phyloP scores from a whole-genome alignment of 306 rosid genomes.

The Cicer yamashitae region DNA sequence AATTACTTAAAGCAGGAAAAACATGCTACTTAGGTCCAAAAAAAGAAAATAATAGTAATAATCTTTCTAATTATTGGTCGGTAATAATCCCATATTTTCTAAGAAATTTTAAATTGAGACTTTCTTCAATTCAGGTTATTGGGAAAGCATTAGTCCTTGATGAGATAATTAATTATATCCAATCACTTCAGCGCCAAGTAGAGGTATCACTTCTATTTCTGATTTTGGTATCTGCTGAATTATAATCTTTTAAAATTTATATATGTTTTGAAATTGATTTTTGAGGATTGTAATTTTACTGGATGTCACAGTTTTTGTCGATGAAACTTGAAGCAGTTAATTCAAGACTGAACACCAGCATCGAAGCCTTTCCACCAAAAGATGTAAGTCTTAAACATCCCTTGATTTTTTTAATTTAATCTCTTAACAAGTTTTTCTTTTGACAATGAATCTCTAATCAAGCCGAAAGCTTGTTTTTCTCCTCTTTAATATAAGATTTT shows the following conservation, averaged over 20 bases:
- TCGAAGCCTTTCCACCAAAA: constrained; percentile 79
- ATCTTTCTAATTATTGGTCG: constrained; percentile 1
- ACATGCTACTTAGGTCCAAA: background rate
- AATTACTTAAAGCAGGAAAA: background rate
- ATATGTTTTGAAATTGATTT: background rate
- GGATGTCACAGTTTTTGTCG: constrained; percentile 82
- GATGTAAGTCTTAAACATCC: constrained; percentile 58
- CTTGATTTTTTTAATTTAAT: background rate
- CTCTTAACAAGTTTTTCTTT: background rate
- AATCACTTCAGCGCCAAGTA: constrained; percentile 88
- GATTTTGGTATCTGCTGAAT: constrained; percentile 11
- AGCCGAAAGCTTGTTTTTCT: background rate
- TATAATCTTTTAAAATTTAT: constrained; percentile 2
- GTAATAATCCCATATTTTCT: constrained; percentile 1
- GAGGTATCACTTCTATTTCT: constrained; percentile 60
- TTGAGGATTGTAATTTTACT: constrained; percentile 25
- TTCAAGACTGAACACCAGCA: constrained; percentile 67
- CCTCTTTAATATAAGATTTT: constrained; percentile 4
- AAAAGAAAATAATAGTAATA: background rate
- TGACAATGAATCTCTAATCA: constrained; percentile 3
- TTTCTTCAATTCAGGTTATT: constrained; percentile 66
- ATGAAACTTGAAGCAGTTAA: constrained; percentile 95
- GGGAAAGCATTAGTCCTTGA: constrained; percentile 97
- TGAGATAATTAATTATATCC: constrained; percentile 92
- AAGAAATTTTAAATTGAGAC: constrained; percentile 1